A percentile compares a stretch with the other conserved stretches of the same genome.
These are phyloP conservation scores for Stereum hirsutum DNA, from an alignment of 1,284 basidiomycete genomes.

Conservation along the genomic window DNA sequence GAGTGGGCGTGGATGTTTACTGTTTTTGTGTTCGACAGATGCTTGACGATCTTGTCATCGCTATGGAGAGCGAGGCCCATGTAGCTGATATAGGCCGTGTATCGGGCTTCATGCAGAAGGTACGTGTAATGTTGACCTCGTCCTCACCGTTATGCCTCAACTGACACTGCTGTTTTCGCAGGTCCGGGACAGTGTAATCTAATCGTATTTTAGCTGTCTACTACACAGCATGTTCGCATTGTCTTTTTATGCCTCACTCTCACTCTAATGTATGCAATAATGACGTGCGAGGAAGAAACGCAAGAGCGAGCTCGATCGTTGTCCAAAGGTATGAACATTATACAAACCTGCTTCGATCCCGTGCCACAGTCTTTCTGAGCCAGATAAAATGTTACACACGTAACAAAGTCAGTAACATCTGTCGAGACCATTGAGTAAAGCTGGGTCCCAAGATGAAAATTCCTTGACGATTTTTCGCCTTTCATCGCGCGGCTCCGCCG, in stretches of 20 bases:
- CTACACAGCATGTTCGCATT: conserved; percentile 2
- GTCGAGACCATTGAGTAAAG: too few relatives aligned
- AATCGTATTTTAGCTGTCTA: conserved; percentile 14
- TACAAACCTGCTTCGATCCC: too few relatives aligned
- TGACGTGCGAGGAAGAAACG: background rate
- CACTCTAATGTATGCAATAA: background rate
- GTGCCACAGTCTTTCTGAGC: too few relatives aligned
- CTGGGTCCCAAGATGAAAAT: too few relatives aligned
- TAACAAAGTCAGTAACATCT: too few relatives aligned
- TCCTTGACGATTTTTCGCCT: too few relatives aligned
- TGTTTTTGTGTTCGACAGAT: conserved; percentile 40
- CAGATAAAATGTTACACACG: too few relatives aligned
- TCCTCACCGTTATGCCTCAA: background rate
- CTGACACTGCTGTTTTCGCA: conserved; percentile 16
- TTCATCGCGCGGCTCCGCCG: too few relatives aligned
- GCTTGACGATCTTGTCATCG: conserved; percentile 81
- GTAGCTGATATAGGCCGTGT: conserved; percentile 80
- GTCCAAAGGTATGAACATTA: too few relatives aligned
- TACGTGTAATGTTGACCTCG: conserved; percentile 18
- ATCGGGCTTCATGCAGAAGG: conserved; percentile 86
- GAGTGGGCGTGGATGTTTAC: too few relatives aligned
- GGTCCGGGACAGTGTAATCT: conserved; percentile 67
- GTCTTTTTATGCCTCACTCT: conserved; percentile 1
- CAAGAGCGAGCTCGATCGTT: background rate
- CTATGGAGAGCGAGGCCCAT: conserved; percentile 84